These are phyloP conservation scores for Lathyrus aphaca DNA, from an alignment of 306 rosid species.

Conservation along the genomic window DNA sequence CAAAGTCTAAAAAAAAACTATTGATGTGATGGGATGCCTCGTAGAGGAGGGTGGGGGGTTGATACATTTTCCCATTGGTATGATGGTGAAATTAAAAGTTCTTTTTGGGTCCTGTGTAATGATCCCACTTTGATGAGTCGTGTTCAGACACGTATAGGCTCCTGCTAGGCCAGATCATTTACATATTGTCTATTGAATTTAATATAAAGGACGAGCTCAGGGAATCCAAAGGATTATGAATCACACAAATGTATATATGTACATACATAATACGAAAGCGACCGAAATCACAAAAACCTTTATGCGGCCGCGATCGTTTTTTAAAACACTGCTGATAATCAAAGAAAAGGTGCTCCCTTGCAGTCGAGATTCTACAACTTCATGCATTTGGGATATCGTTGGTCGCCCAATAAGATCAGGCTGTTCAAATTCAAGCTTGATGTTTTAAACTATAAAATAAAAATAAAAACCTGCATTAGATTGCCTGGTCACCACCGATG, in stretches of 20 bases:
- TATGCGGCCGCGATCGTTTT: too few species aligned
- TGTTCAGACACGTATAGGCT: slow-evolving; percentile 12
- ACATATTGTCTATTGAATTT: slow-evolving; percentile 35
- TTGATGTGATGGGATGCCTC: slow-evolving; percentile 6
- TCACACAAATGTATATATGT: slow-evolving; percentile 1
- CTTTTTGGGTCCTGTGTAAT: slow-evolving; percentile 23
- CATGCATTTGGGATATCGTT: background rate
- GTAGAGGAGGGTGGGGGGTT: background rate
- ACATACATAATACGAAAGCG: background rate
- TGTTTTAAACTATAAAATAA: too few species aligned
- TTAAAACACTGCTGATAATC: too few species aligned
- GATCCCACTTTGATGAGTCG: slow-evolving; percentile 16
- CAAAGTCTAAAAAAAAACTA: too few species aligned
- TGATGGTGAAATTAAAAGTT: slow-evolving; percentile 44
- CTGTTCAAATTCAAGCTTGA: background rate
- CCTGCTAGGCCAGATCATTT: slow-evolving; percentile 34
- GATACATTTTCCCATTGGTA: slow-evolving; percentile 29
- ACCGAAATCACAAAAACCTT: too few species aligned
- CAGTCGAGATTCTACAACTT: background rate
- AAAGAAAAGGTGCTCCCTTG: too few species aligned
- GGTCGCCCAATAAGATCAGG: background rate
- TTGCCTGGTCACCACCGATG: background rate
- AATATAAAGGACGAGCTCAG: slow-evolving; percentile 44
- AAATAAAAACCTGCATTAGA: too few species aligned
- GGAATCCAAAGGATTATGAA: slow-evolving; percentile 57